Evolutionary conservation across 2,329 filamentous ascomycete species (phyloP).

Genomic region (Ceratocystiopsis sp.): DNA sequence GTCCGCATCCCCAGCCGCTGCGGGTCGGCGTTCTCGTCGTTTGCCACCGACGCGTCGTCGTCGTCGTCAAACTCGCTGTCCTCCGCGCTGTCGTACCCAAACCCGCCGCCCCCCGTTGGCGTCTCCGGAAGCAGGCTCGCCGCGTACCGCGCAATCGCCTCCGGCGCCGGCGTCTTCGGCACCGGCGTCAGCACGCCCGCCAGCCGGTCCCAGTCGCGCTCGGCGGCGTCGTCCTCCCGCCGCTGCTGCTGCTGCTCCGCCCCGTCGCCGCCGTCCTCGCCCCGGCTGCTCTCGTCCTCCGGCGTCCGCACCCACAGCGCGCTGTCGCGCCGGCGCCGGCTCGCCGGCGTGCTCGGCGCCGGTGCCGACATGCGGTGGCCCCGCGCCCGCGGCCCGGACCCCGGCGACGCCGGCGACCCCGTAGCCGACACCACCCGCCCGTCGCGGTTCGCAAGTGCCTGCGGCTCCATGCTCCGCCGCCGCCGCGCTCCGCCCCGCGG

Average conservation of each 20-base stretch:
- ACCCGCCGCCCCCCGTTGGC: constrained; percentile 17
- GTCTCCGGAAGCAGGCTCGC: constrained; percentile 30
- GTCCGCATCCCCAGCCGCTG: constrained; percentile 30
- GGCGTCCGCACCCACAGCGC: constrained; percentile 38
- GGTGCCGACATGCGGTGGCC: constrained; percentile 3
- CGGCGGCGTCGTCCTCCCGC: constrained; percentile 14
- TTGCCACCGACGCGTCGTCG: not conserved
- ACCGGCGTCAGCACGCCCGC: constrained; percentile 32
- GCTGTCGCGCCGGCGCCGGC: constrained; percentile 30
- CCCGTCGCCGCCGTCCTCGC: constrained; percentile 11
- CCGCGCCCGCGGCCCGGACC: too few species aligned
- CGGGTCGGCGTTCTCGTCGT: constrained; percentile 9
- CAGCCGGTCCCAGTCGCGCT: constrained; percentile 16
- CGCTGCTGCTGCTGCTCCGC: too few species aligned
- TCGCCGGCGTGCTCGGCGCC: constrained; percentile 13
- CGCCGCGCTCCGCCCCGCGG: constrained; percentile 55
- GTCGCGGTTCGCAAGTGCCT: constrained; percentile 50
- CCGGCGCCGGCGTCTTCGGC: constrained; percentile 40
- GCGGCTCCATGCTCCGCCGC: constrained; percentile 69
- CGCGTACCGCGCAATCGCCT: constrained; percentile 34
- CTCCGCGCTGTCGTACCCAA: constrained; percentile 12
- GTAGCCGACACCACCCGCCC: constrained; percentile 38
- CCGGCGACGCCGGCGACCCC: constrained; percentile 7
- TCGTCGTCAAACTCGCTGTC: constrained; percentile 15
- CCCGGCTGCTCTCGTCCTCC: constrained; percentile 17